Conservation (phyloP, 2,329 filamentous ascomycete species). For the Colletotrichum sp. region DNA sequence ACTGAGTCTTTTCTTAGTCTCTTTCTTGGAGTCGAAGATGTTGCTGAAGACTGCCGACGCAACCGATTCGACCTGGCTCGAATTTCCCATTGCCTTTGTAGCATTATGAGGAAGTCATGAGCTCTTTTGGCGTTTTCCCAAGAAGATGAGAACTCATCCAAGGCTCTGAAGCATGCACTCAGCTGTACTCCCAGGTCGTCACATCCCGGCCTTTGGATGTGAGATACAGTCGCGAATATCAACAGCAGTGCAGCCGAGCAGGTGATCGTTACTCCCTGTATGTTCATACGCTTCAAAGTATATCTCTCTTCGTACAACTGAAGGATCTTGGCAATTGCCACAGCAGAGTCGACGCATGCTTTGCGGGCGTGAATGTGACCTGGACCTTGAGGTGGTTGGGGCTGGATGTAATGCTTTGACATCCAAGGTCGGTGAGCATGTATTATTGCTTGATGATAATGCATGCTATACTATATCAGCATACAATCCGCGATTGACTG, state of each 20-base stretch:
- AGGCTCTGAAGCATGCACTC: neutral
- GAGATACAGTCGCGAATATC: neutral
- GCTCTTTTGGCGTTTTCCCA: slow-evolving; percentile 28
- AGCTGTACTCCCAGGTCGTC: neutral
- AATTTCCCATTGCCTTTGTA: slow-evolving; percentile 19
- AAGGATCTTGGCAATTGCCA: neutral
- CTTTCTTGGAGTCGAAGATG: neutral
- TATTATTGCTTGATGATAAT: neutral
- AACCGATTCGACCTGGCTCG: neutral
- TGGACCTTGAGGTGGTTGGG: slow-evolving; percentile 22
- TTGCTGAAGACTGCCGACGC: neutral
- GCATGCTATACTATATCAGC: neutral
- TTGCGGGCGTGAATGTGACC: slow-evolving; percentile 21
- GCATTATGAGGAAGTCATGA: slow-evolving; percentile 24
- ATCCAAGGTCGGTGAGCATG: neutral
- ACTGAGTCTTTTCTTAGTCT: neutral
- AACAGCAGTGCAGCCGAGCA: neutral
- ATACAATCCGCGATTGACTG: neutral
- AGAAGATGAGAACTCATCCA: neutral
- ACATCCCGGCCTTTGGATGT: neutral
- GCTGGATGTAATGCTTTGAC: neutral
- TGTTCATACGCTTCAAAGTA: neutral
- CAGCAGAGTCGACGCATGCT: neutral
- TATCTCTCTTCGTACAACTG: neutral
- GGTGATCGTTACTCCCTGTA: neutral